Evolutionary conservation across 2,329 filamentous ascomycete species (phyloP), one percentile per base, ranked within the genome.

Genomic region (Beauveria scarabaeidicola): DNA sequence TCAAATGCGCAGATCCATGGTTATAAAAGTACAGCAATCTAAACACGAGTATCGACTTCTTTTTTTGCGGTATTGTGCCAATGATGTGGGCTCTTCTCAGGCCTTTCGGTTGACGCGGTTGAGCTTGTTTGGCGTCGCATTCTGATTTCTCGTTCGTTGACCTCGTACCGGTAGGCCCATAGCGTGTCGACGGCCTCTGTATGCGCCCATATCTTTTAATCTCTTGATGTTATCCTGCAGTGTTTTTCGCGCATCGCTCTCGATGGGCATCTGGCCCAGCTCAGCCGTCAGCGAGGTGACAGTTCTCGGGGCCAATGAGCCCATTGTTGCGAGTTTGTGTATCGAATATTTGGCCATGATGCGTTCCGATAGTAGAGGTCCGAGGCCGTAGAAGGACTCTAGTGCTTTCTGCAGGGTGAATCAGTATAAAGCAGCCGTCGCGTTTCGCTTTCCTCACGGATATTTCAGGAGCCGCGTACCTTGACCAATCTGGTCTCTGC

Each of bases 101-200:
- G 21, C 56, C 36, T 41, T 58, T 52, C 81, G 76, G 63, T 85
- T 77, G 46, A 86, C 68, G 63, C 70, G 75, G 72, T 89, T 89
- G 70, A 88, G 74, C 70, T 81, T 86, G 72, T 77, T 81, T 51
- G 84, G 78, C 27, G 78, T 86, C 63, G 75, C 70, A 64, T 80
- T 86, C 73, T 88, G 93, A 70, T 79, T 90, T 71, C 90, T 87
- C 61, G 94, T 97, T 67, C 82, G 84, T 77, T 99, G 94, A 66
- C 94, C 94, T 66, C 94, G 83, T 58, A 94, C 93, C 4, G 94
- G 94, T 76, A 97, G 75, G 62, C 87, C 85, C 88, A 97, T 92
- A 60, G 93, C 93, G 78, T 99, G 94, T 65, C 94, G 80, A 72
- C 89, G 86, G 64, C 94, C 94, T 57, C 94, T 81, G 71, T 96